Conservation (phyloP, 225 moss, liverwort and hornwort genomes). For the Ulota crispa region DNA sequence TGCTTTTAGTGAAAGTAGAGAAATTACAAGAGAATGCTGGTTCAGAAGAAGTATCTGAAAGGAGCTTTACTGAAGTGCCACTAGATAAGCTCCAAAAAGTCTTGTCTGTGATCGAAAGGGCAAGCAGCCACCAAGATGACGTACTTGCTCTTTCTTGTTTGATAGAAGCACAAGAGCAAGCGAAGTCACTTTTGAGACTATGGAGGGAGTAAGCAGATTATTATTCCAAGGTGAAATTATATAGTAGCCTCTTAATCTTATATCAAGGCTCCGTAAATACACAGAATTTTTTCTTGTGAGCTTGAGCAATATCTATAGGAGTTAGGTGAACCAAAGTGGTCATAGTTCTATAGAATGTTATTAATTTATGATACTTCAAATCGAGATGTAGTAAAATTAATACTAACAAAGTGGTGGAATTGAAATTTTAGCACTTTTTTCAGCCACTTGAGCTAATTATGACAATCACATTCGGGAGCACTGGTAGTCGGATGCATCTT, state of each 20-base stretch:
- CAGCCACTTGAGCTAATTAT: no score
- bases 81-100: constrained; percentile 20
- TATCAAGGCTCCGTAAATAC: neutral
- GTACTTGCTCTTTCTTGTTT: constrained; percentile 27
- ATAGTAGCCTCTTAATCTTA: neutral
- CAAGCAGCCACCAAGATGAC: constrained; percentile 26
- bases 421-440: no score
- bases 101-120: constrained; percentile 27
- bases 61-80: constrained; percentile 6
- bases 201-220: neutral
- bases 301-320: neutral
- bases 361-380: constrained; percentile 15
- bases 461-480: no score
- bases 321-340: constrained; percentile 1
- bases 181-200: constrained; percentile 30
- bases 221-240: neutral
- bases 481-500: no score
- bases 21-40: neutral
- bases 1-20: neutral
- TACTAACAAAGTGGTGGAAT: no score
- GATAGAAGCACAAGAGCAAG: constrained; percentile 43
- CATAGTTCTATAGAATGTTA: neutral
- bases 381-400: neutral
- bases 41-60: constrained; percentile 13
- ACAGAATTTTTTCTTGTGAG: neutral